Percentiles rank a stretch among this genome's conserved stretches.
Conservation (phyloP, 2,329 filamentous ascomycete genomes). For the Scytalidium sp. region DNA sequence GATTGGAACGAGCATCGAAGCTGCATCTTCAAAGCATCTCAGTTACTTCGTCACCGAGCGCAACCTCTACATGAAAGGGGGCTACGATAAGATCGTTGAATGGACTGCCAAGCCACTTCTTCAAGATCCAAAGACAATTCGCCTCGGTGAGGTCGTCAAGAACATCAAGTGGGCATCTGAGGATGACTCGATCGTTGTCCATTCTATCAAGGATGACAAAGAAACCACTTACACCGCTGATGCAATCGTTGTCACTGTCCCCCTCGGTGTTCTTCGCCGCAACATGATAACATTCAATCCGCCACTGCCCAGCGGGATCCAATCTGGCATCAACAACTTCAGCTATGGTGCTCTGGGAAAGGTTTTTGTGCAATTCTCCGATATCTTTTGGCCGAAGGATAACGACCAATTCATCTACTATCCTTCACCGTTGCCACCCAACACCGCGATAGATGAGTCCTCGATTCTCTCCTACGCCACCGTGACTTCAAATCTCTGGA, state of each 20-base stretch:
- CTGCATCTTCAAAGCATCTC: conserved; percentile 38
- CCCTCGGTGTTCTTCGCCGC: conserved; percentile 35
- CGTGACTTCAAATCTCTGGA: conserved; percentile 40
- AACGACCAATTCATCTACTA: conserved; percentile 43
- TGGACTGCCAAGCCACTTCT: conserved; percentile 36
- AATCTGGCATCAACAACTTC: conserved; percentile 32
- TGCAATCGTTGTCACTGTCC: conserved; percentile 36
- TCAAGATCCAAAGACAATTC: conserved; percentile 31
- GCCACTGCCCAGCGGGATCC: conserved; percentile 32
- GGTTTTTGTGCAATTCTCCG: conserved; percentile 39
- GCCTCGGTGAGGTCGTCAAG: conserved; percentile 35
- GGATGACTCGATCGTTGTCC: conserved; percentile 24
- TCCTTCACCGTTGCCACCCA: conserved; percentile 31
- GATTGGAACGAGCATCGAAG: conserved; percentile 38
- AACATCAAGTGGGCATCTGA: conserved; percentile 34
- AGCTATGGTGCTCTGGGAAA: conserved; percentile 40
- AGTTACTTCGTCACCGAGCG: conserved; percentile 40
- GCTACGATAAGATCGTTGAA: conserved; percentile 40
- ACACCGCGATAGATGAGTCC: conserved; percentile 28
- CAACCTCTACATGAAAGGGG: conserved; percentile 42
- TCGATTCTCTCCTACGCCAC: conserved; percentile 40
- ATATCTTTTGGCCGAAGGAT: conserved; percentile 42
- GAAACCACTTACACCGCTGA: conserved; percentile 29
- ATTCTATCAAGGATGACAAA: conserved; percentile 19
- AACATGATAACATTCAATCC: conserved; percentile 37